A percentile compares a stretch with the other conserved stretches of the same genome.
These are phyloP conservation scores for Aplosporella prunicola DNA, from an alignment of 2,329 filamentous ascomycete genomes.

Conservation along the genomic window DNA sequence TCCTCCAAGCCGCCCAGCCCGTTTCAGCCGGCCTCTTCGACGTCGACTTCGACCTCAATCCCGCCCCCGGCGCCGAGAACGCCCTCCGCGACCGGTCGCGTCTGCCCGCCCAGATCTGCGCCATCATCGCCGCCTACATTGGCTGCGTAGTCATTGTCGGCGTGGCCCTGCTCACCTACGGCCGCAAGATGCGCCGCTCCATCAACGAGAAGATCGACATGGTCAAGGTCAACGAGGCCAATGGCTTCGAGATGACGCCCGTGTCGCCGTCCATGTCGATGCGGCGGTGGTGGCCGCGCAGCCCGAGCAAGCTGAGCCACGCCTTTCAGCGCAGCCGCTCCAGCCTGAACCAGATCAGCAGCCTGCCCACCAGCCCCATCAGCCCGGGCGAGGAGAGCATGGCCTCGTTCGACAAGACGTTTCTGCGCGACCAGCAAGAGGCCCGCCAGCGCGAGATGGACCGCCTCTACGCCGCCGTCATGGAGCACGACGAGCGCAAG, in stretches of 20 bases:
- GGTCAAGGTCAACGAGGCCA: constrained; percentile 36
- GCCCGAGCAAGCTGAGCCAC: constrained; percentile 15
- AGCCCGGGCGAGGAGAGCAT: constrained; percentile 48
- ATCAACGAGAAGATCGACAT: constrained; percentile 46
- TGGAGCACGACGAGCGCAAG: constrained; percentile 64
- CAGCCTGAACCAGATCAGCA: constrained; percentile 18
- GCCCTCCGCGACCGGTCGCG: constrained; percentile 37
- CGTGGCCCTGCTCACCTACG: constrained; percentile 42
- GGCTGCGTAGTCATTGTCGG: constrained; percentile 66
- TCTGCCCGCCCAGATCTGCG: constrained; percentile 73
- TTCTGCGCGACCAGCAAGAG: constrained; percentile 64
- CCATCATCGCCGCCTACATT: constrained; percentile 76
- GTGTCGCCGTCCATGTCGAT: constrained; percentile 20
- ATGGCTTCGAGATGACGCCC: constrained; percentile 26
- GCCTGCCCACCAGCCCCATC: constrained; percentile 22
- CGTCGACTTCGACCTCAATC: constrained; percentile 19
- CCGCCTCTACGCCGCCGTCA: constrained; percentile 80
- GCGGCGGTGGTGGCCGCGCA: constrained; percentile 16
- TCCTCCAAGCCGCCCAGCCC: not conserved
- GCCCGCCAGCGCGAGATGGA: constrained; percentile 78
- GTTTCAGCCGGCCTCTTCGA: constrained; percentile 8
- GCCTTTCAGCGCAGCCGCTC: constrained; percentile 21
- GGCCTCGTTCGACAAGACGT: constrained; percentile 63
- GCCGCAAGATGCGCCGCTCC: constrained; percentile 34
- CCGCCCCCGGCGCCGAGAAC: constrained; percentile 20